Evolutionary conservation across 371 early-diverging fungal genomes (phyloP).

Genomic region (Mortierella sp.): DNA sequence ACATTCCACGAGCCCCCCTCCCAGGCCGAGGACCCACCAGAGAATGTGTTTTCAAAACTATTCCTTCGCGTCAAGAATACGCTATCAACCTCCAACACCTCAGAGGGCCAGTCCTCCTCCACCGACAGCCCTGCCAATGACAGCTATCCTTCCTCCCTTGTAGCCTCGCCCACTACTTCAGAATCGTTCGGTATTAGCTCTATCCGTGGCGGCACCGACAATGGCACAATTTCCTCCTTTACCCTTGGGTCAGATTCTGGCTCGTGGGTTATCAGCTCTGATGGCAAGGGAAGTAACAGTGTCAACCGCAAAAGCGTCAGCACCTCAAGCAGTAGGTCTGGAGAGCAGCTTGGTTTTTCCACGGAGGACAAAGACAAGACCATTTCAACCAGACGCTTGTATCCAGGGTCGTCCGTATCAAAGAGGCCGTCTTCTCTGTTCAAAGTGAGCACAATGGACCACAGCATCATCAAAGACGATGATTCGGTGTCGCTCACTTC

Average conservation of each 20-base stretch:
- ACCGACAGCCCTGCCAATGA: background rate
- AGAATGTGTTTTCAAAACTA: conserved; percentile 69
- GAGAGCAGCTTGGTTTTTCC: background rate
- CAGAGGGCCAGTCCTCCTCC: background rate
- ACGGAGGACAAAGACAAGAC: conserved; percentile 18
- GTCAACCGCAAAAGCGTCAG: background rate
- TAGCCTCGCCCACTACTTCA: background rate
- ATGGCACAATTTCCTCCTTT: background rate
- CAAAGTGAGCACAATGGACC: conserved; percentile 53
- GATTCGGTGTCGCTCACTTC: conserved; percentile 39
- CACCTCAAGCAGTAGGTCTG: background rate
- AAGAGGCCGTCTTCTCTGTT: conserved; percentile 46
- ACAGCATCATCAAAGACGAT: conserved; percentile 44
- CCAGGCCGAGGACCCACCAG: conserved; percentile 57
- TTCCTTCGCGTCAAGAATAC: conserved; percentile 68
- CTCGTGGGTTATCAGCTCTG: conserved; percentile 20
- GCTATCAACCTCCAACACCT: conserved; percentile 35
- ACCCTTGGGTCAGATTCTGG: conserved; percentile 16
- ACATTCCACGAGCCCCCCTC: conserved; percentile 46
- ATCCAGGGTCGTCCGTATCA: conserved; percentile 15
- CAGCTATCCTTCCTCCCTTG: background rate
- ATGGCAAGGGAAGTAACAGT: conserved; percentile 2
- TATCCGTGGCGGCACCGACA: background rate
- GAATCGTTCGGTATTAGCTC: background rate
- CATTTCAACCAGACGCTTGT: conserved; percentile 7